Base-by-base conservation (phyloP, 768 basidiomycete genomes). In the Calocera cornea region DNA sequence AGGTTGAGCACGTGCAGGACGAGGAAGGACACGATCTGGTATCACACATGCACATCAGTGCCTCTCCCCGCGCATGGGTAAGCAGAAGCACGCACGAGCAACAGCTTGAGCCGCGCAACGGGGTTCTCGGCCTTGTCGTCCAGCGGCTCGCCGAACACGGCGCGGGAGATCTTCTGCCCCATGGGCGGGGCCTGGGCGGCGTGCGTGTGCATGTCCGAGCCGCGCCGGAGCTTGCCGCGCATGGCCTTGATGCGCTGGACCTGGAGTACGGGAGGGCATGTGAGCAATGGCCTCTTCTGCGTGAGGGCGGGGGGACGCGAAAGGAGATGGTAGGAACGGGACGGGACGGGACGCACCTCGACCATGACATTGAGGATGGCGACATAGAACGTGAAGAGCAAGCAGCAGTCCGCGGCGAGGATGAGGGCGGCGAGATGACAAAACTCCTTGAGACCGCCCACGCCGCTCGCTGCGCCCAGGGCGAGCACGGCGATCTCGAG, bases 291-390 rank as follows among this genome's bases (percentile, higher is more conserved):
- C n/a, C n/a, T n/a, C n/a, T n/a, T n/a, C n/a, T n/a, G n/a, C n/a
- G n/a, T n/a, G n/a, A n/a, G n/a, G n/a, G n/a, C n/a, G n/a, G n/a
- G n/a, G n/a, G n/a, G n/a, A n/a, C n/a, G n/a, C n/a, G n/a, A n/a
- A n/a, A n/a, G n/a, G n/a, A 38, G 36, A 5, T 38, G 36, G 7
- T 14, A 5, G 36, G 64, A 2, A 16, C 22, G 7, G 31, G 16
- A 5, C 1, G 14, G 22, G 2, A 41, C 31, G 16, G 8, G 38
- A 64, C 75, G 68, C 66, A 92, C 92, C 82, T 99, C 95, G 69
- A 98, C 88, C 89, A 98, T 97, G 75, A 99, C 82, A n/a, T 86
- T 87, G 65, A 99, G 79, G 65, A 97, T 85, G 1, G 90, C 87
- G 0, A 90, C 83, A 74, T 95, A 88, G 78, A 97, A 95, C 0